These are phyloP conservation scores for Waitea zeae DNA, from an alignment of 1,284 basidiomycete species.

Conservation along the genomic window DNA sequence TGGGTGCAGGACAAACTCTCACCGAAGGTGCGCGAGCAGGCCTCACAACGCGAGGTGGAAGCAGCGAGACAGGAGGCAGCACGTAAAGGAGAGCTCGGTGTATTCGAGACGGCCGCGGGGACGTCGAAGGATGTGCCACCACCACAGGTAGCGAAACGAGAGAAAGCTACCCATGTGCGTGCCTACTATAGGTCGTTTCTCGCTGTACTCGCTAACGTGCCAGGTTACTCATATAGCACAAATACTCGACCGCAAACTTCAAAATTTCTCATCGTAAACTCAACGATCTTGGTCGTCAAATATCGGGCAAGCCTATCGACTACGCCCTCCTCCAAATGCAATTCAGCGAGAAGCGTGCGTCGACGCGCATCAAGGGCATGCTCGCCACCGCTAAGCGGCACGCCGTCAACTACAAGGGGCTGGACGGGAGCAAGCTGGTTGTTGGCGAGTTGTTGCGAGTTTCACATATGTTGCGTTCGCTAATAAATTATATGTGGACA, in stretches of 20 bases:
- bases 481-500: conserved; percentile 3
- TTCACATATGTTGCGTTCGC: conserved; percentile 1
- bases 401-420: conserved; percentile 62
- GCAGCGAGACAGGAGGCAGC: conserved; percentile 33
- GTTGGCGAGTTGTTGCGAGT: conserved; percentile 42
- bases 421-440: conserved; percentile 60
- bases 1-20: conserved; percentile 47
- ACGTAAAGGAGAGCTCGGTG: conserved; percentile 30
- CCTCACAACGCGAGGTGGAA: conserved; percentile 27
- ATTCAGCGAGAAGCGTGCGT: conserved; percentile 84
- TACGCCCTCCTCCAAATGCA: conserved; percentile 94
- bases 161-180: conserved; percentile 13
- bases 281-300: conserved; percentile 76
- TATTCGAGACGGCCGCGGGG: conserved; percentile 51
- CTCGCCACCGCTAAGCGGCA: conserved; percentile 79
- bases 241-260: conserved; percentile 82
- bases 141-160: conserved; percentile 8
- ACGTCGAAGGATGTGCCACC: conserved; percentile 12
- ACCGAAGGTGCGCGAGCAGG: conserved; percentile 27
- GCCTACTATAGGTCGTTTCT: conserved; percentile 14
- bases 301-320: conserved; percentile 80
- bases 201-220: neutral
- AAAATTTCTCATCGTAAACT: conserved; percentile 90
- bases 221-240: conserved; percentile 30
- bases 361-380: conserved; percentile 76